Evolutionary conservation across 495 filamentous ascomycete species (phyloP).

Genomic region (Xeromyces bisporus): DNA sequence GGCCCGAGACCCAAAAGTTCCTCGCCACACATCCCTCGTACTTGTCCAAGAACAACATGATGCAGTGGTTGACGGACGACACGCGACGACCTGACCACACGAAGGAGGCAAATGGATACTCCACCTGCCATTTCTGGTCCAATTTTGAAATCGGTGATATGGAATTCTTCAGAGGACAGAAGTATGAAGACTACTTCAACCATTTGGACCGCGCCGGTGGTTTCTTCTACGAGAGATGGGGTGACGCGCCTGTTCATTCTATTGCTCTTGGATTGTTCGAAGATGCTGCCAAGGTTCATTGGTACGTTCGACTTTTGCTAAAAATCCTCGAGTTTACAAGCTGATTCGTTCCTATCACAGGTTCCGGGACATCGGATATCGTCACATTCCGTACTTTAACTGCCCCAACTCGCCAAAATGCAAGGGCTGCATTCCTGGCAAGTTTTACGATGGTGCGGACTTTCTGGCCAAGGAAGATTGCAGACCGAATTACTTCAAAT

Average conservation of each 20-base stretch:
- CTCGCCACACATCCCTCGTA: conserved; percentile 69
- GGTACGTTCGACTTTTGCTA: conserved; percentile 62
- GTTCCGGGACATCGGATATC: conserved; percentile 99
- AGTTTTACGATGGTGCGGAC: conserved; percentile 72
- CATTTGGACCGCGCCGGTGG: conserved; percentile 86
- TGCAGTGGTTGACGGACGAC: conserved; percentile 72
- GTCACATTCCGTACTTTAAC: conserved; percentile 97
- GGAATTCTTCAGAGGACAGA: conserved; percentile 81
- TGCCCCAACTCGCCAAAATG: conserved; percentile 96
- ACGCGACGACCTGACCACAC: conserved; percentile 64
- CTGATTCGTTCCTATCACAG: conserved; percentile 25
- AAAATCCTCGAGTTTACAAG: too few relatives aligned
- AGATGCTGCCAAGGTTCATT: conserved; percentile 80
- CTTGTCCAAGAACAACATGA: conserved; percentile 66
- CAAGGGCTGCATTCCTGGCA: conserved; percentile 66
- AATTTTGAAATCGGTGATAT: conserved; percentile 98
- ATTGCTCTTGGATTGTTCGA: conserved; percentile 91
- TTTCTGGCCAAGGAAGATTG: conserved; percentile 87
- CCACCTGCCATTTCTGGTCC: conserved; percentile 99
- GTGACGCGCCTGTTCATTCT: conserved; percentile 93
- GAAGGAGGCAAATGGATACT: conserved; percentile 70
- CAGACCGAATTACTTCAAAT: conserved; percentile 92
- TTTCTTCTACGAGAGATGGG: conserved; percentile 99
- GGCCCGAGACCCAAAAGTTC: conserved; percentile 88
- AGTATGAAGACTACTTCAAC: conserved; percentile 92